Conservation (phyloP, 2,329 filamentous ascomycete genomes). For the Apiospora rasikravindrae region DNA sequence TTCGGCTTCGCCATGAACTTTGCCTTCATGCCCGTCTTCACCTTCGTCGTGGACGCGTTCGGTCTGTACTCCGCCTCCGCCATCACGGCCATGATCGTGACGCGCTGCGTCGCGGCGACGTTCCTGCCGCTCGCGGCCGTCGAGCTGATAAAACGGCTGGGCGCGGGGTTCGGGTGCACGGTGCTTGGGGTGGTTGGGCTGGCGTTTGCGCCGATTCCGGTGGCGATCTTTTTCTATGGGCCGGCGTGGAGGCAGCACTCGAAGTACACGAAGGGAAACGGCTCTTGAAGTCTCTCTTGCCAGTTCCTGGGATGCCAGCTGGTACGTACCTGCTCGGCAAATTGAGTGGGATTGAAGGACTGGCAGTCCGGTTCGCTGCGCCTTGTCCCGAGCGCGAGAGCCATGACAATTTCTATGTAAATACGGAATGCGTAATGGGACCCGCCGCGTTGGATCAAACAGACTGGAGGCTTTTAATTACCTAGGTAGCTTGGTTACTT, state of each 20-base stretch:
- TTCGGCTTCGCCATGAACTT: conserved; percentile 54
- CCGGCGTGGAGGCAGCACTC: conserved; percentile 55
- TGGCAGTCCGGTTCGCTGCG: neutral
- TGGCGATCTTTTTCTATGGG: conserved; percentile 57
- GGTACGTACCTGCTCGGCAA: neutral
- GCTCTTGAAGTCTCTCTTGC: neutral
- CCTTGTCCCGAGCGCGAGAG: neutral
- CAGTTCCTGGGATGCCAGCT: neutral
- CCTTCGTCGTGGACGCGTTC: conserved; percentile 63
- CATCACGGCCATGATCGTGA: conserved; percentile 61
- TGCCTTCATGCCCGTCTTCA: conserved; percentile 54
- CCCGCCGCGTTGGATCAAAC: neutral
- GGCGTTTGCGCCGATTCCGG: conserved; percentile 54
- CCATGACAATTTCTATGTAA: too few species aligned
- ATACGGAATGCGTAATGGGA: too few species aligned
- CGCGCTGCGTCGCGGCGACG: conserved; percentile 60
- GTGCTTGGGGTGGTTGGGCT: conserved; percentile 49
- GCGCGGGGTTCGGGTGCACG: conserved; percentile 58
- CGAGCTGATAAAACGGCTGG: conserved; percentile 53
- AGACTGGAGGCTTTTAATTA: neutral
- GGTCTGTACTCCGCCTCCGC: conserved; percentile 61
- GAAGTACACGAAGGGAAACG: conserved; percentile 45
- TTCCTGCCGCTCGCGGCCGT: conserved; percentile 59
- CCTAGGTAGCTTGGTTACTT: too few species aligned
- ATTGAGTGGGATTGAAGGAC: neutral